A percentile compares a stretch with the other conserved stretches of the same genome.
Conservation (phyloP, 345 rosid genomes). For the Aquilaria malaccensis region DNA sequence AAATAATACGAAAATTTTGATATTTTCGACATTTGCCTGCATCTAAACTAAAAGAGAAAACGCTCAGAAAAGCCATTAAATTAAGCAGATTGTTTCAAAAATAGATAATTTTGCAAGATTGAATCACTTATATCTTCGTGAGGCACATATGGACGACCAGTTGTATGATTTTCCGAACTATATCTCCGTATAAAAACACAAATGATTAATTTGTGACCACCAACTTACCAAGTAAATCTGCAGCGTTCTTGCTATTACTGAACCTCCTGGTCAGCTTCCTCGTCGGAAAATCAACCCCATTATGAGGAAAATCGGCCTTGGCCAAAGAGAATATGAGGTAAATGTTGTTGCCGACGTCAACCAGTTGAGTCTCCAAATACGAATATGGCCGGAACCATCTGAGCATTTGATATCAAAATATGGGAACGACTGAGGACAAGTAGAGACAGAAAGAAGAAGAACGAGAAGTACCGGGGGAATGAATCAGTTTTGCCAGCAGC, state of each 20-base stretch:
- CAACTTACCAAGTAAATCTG: not conserved
- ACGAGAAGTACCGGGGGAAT: not conserved
- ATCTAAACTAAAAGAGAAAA: too few relatives aligned
- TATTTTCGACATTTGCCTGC: too few relatives aligned
- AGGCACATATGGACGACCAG: too few relatives aligned
- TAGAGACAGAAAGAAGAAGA: not conserved
- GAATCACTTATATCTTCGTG: too few relatives aligned
- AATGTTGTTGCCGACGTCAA: constrained; percentile 55
- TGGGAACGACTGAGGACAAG: not conserved
- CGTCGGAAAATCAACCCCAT: constrained; percentile 47
- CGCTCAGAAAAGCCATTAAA: too few relatives aligned
- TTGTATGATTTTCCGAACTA: too few relatives aligned
- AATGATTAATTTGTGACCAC: too few relatives aligned
- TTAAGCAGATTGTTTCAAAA: too few relatives aligned
- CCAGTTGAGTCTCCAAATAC: constrained; percentile 54
- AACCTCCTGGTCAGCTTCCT: constrained; percentile 46
- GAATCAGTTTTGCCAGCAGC: too few relatives aligned
- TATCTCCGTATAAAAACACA: too few relatives aligned
- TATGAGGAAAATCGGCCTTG: constrained; percentile 39
- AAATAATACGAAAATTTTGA: too few relatives aligned
- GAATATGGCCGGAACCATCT: constrained; percentile 32
- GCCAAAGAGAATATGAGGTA: constrained; percentile 27
- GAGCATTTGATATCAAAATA: constrained; percentile 10
- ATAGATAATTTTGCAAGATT: too few relatives aligned
- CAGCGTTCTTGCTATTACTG: constrained; percentile 38